Conservation (phyloP, 306 rosid species). For the Gleditsia sinensis region DNA sequence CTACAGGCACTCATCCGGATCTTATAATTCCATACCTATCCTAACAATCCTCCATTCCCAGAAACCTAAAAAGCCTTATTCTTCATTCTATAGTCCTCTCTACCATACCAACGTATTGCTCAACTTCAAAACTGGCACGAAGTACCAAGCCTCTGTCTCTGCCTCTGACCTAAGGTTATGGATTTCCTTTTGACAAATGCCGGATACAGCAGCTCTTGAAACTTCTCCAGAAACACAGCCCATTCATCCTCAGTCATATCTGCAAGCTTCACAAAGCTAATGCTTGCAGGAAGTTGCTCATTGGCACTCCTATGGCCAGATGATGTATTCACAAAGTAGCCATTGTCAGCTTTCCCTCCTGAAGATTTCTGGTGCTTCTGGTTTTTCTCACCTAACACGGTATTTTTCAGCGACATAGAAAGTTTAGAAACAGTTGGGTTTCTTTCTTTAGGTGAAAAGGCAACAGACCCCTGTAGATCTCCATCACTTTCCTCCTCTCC, state of each 20-base stretch:
- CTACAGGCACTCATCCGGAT: conserved; percentile 45
- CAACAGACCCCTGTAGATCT: conserved; percentile 41
- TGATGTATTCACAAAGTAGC: conserved; percentile 58
- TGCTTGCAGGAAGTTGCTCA: conserved; percentile 90
- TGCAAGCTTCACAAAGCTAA: conserved; percentile 76
- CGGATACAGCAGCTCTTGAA: conserved; percentile 72
- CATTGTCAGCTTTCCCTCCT: conserved; percentile 59
- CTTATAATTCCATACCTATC: conserved; percentile 46
- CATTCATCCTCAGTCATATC: conserved; percentile 85
- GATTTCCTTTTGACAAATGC: conserved; percentile 79
- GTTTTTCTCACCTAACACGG: conserved; percentile 60
- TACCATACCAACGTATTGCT: conserved; percentile 43
- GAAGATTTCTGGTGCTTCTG: conserved; percentile 44
- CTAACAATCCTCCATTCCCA: conserved; percentile 49
- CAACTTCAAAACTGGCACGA: conserved; percentile 97
- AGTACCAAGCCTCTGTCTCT: conserved; percentile 96
- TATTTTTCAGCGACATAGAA: conserved; percentile 65
- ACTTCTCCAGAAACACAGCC: conserved; percentile 74
- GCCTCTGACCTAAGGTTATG: conserved; percentile 75
- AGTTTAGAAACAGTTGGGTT: conserved; percentile 54
- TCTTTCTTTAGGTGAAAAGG: conserved; percentile 38
- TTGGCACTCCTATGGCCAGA: conserved; percentile 87
- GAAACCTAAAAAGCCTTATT: conserved; percentile 50
- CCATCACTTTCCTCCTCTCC: conserved; percentile 59
- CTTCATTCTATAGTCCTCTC: conserved; percentile 42